phyloP scores from a whole-genome alignment of 2,329 filamentous ascomycete genomes.

The Teratosphaeriaceae sp. region DNA sequence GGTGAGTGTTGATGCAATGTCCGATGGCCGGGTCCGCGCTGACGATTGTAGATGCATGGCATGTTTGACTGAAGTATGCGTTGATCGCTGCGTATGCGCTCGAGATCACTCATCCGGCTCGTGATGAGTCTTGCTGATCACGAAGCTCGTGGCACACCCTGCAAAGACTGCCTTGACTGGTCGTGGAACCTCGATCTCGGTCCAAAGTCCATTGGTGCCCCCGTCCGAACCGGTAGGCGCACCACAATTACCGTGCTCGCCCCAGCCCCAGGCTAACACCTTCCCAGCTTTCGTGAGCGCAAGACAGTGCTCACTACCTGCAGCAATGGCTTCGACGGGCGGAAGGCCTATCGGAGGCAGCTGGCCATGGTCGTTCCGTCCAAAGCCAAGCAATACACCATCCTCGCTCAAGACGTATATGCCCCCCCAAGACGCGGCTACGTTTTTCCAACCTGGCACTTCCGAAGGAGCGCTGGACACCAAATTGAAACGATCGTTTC shows the following conservation, averaged over 20 bases:
- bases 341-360: conserved; percentile 60
- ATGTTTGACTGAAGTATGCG: conserved; percentile 33
- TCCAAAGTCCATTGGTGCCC: conserved; percentile 64
- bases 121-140: conserved; percentile 37
- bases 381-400: conserved; percentile 64
- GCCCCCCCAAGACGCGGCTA: conserved; percentile 76
- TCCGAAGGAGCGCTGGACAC: conserved; percentile 41
- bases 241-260: conserved; percentile 95
- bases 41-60: conserved; percentile 28
- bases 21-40: conserved; percentile 7
- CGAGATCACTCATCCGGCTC: too few species aligned
- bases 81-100: too few species aligned
- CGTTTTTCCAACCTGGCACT: conserved; percentile 55
- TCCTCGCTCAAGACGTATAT: conserved; percentile 62
- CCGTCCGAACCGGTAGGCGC: conserved; percentile 53
- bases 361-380: conserved; percentile 79
- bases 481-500: conserved; percentile 57
- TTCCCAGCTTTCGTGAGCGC: conserved; percentile 58
- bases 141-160: conserved; percentile 88
- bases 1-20: conserved; percentile 39
- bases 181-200: conserved; percentile 52
- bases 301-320: conserved; percentile 87
- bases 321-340: conserved; percentile 56
- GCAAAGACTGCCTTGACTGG: conserved; percentile 61
- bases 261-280: conserved; percentile 89